Evolutionary conservation across 768 basidiomycete species (phyloP), one percentile per base, ranked within the genome.

Genomic region (Mycena capillaripes): DNA sequence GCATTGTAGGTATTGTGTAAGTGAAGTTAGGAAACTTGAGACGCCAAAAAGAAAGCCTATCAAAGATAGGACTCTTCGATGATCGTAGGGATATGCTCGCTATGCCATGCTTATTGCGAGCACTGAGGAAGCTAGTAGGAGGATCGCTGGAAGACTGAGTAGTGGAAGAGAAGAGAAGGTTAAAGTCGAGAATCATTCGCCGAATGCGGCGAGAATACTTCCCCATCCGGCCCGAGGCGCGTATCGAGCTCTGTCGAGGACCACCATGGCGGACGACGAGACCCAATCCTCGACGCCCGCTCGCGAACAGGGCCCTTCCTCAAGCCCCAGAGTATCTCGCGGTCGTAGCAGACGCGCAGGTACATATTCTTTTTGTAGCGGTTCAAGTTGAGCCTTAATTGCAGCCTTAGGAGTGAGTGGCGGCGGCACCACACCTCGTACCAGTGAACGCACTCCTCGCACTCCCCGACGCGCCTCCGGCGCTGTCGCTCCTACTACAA

Each of bases 231-330:
- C 8, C 23, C 48, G 48, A 50, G n/a, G n/a, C 48, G 21, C 48
- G 48, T 23, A 50, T n/a, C n/a, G 52, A 53, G 14, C 27, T 9
- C 12, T 3, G 17, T 17, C 23, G 29, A 30, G 48, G 42, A 23
- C 23, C 53, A 40, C 55, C 42, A 61, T 61, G 60, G 42, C 42
- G 38, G 60, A 48, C 29, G 40, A 42, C 6, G 58, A 44, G 38
- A 17, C 32, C 23, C 38, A 55, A 21, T 40, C 53, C 4, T 57
- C 65, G 30, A 57, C 65, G 29, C 65, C 53, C 2, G 14, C 40
- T 60, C 59, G 57, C 34, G 50, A 14, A 30, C 23, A 30, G 21
- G 23, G 66, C 14, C n/a, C 36, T 1, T 8, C 29, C 11, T 52
- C 19, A 11, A 30, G 19, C 10, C 29, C 27, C 27, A 14, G 16